Base-by-base conservation (phyloP, 2,329 filamentous ascomycete genomes). In the Leptographium procerum region DNA sequence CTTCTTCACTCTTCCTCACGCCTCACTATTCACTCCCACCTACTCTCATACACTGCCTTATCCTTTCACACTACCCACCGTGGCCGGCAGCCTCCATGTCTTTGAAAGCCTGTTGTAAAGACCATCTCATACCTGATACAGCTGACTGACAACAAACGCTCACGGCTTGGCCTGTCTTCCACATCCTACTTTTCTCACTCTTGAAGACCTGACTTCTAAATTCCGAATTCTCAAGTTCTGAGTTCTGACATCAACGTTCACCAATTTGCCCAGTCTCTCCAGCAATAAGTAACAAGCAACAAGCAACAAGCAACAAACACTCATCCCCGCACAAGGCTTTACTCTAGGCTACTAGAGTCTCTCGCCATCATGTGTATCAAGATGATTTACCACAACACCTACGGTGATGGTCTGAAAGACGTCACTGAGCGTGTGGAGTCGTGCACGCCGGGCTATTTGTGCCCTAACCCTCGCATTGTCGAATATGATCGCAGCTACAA, bases 381-480 rank as follows among this genome's bases (percentile, higher is more conserved):
- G 61, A 66, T 65, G 53, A 63, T 70, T 58, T 70, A 64, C 66
- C 65, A 68, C 66, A 69, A 70, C 65, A 66, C 62, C 58, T 70
- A 70, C 62, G 52, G 62, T 60, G 68, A 70, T 61, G 68, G 67
- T 48, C 56, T 60, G 16, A 59, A 64, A 57, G 67, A 69, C 58
- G 61, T 70, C 55, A 68, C 67, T 29, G 68, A 70, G 62, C 67
- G 66, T 60, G 57, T 64, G 9, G 65, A 70, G 48, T 56, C 63
- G 29, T 71, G 69, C 64, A 57, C 61, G 9, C 63, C 66, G 19
- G 69, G 68, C 57, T 62, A 63, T 61, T 61, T 65, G 36, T 70
- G 68, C 61, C 57, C 62, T 33, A 54, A 62, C 40, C 68, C 67
- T 3, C 63, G 65, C 19, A 52, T 67, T 36, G 34, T 59, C 28